A percentile compares a stretch with the other conserved stretches of the same genome.
phyloP scores from a whole-genome alignment of 2,329 filamentous ascomycete species.

The Pseudogymnoascus sp. region DNA sequence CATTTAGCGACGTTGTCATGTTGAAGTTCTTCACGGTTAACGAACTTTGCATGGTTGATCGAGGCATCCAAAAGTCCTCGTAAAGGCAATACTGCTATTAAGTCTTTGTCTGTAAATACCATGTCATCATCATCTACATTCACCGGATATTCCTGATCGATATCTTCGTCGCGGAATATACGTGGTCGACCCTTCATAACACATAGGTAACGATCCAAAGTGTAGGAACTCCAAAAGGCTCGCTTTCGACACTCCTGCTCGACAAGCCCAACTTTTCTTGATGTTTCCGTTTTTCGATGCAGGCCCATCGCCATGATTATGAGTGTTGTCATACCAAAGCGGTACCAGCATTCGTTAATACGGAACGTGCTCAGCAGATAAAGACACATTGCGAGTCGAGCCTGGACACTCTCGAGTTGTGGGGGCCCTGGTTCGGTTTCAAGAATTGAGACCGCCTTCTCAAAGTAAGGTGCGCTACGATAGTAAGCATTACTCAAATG shows the following conservation, averaged over 20 bases:
- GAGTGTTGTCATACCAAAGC: slow-evolving; percentile 48
- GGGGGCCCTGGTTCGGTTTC: slow-evolving; percentile 44
- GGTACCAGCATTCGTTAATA: slow-evolving; percentile 52
- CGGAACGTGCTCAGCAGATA: slow-evolving; percentile 50
- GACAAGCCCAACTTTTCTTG: neutral
- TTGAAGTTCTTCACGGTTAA: neutral
- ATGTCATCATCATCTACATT: slow-evolving; percentile 48
- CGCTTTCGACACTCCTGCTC: slow-evolving; percentile 44
- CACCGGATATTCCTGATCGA: slow-evolving; percentile 51
- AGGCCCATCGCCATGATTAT: slow-evolving; percentile 40
- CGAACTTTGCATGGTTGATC: slow-evolving; percentile 23
- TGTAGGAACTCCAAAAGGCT: slow-evolving; percentile 55
- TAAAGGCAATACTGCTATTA: slow-evolving; percentile 18
- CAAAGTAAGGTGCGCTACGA: neutral
- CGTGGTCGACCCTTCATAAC: slow-evolving; percentile 54
- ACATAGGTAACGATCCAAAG: slow-evolving; percentile 52
- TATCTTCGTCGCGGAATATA: slow-evolving; percentile 54
- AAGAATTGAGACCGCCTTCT: slow-evolving; percentile 25
- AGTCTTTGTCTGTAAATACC: slow-evolving; percentile 21
- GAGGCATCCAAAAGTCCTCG: slow-evolving; percentile 26
- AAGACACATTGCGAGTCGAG: slow-evolving; percentile 46
- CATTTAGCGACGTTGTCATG: neutral
- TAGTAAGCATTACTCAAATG: neutral
- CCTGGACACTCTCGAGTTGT: slow-evolving; percentile 47
- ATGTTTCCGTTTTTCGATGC: slow-evolving; percentile 27